Conservation (phyloP, 352 stramenopile species). For the Hyaloperonospora arabidopsidis region DNA sequence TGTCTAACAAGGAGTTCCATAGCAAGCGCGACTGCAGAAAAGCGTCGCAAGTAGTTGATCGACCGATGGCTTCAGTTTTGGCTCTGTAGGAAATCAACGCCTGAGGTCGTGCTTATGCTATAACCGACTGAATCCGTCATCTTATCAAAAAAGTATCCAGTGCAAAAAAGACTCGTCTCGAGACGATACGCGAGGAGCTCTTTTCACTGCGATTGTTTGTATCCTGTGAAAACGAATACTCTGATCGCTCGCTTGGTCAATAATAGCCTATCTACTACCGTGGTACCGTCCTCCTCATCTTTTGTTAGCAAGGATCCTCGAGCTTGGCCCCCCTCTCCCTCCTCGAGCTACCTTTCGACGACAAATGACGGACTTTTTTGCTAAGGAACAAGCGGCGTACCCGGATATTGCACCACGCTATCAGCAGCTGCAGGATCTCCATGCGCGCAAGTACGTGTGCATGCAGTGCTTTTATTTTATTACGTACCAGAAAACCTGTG, state of each 20-base stretch:
- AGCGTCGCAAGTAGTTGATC: too few species aligned
- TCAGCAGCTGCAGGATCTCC: slow-evolving; percentile 87
- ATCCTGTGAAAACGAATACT: neutral
- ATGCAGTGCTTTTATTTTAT: too few species aligned
- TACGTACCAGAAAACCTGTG: neutral
- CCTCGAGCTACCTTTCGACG: neutral
- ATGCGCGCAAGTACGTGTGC: slow-evolving; percentile 74
- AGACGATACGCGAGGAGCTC: too few species aligned
- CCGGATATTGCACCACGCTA: slow-evolving; percentile 89
- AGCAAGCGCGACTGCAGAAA: too few species aligned
- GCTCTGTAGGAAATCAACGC: too few species aligned
- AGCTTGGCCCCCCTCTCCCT: neutral
- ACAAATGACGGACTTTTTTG: slow-evolving; percentile 72
- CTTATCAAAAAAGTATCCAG: too few species aligned
- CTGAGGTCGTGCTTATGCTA: too few species aligned
- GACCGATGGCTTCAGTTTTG: too few species aligned
- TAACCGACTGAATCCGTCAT: too few species aligned
- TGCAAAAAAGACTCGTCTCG: neutral
- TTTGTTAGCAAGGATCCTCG: neutral
- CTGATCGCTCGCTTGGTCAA: too few species aligned
- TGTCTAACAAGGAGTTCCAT: slow-evolving; percentile 4
- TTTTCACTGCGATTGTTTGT: neutral
- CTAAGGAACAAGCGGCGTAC: slow-evolving; percentile 82
- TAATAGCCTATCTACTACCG: too few species aligned
- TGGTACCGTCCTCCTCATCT: too few species aligned